Conservation (phyloP, 768 basidiomycete species). For the Tulasnella sp. region DNA sequence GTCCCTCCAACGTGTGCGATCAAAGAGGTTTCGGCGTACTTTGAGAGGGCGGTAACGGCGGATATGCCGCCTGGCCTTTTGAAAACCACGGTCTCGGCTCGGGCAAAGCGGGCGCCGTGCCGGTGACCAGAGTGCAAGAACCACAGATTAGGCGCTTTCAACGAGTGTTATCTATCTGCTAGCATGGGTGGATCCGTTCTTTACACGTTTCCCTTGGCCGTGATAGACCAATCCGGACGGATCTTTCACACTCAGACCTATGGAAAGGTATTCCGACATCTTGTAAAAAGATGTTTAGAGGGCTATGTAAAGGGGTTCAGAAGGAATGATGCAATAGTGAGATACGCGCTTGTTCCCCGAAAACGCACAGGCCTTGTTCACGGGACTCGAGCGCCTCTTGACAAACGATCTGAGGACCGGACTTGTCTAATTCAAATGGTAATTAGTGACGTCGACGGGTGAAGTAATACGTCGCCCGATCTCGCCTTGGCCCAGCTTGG, state of each 20-base stretch:
- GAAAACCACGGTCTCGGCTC: neutral
- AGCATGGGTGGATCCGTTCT: neutral
- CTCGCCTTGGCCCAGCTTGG: neutral
- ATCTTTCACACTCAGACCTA: neutral
- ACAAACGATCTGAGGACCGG: neutral
- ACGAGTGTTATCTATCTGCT: neutral
- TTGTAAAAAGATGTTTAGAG: too few species aligned
- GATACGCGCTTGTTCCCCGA: neutral
- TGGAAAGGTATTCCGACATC: too few species aligned
- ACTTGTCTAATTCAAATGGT: neutral
- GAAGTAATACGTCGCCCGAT: neutral
- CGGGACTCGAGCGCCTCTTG: neutral
- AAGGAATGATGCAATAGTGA: neutral
- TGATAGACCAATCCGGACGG: neutral
- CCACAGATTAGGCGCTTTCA: too few species aligned
- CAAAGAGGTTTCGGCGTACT: neutral
- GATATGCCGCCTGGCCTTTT: neutral
- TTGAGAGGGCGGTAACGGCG: neutral
- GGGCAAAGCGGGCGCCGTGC: neutral
- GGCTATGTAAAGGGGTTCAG: neutral
- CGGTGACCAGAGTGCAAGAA: neutral
- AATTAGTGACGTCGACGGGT: neutral
- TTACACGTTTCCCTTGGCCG: neutral
- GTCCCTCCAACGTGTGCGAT: too few species aligned
- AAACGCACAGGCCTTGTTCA: neutral